Percentiles rank a stretch among this genome's conserved stretches.
These are phyloP conservation scores for Trypanosoma lewisi DNA, from an alignment of 208 protist species.

Conservation along the genomic window DNA sequence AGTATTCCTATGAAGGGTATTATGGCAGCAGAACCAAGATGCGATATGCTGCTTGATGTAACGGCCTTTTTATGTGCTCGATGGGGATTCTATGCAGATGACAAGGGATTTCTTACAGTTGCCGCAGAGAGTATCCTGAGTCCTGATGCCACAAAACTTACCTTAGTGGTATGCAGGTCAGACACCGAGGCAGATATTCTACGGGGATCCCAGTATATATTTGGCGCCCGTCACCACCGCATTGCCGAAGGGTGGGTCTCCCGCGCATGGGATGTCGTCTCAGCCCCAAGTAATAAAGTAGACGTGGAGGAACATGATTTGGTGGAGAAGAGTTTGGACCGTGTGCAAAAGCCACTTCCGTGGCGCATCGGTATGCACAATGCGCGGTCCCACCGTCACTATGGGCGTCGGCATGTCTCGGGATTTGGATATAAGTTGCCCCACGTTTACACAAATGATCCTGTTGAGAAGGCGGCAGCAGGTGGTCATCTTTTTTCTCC, in stretches of 20 bases:
- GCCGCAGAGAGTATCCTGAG: slow-evolving; percentile 66
- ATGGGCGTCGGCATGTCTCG: slow-evolving; percentile 68
- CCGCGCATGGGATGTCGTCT: slow-evolving; percentile 78
- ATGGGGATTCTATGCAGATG: slow-evolving; percentile 89
- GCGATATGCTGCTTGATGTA: slow-evolving; percentile 73
- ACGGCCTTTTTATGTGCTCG: slow-evolving; percentile 79
- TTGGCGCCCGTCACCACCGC: slow-evolving; percentile 82
- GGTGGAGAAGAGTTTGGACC: slow-evolving; percentile 51
- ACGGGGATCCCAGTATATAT: slow-evolving; percentile 63
- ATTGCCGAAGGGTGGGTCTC: slow-evolving; percentile 64
- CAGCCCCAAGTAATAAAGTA: slow-evolving; percentile 28
- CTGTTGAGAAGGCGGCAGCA: slow-evolving; percentile 50
- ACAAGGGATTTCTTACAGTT: slow-evolving; percentile 74
- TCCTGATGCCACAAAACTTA: slow-evolving; percentile 48
- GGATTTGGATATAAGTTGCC: slow-evolving; percentile 80
- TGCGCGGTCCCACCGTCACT: slow-evolving; percentile 71
- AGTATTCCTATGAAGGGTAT: slow-evolving; percentile 90
- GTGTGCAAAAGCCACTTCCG: slow-evolving; percentile 70
- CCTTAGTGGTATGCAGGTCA: slow-evolving; percentile 50
- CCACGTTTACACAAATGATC: slow-evolving; percentile 72
- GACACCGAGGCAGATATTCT: slow-evolving; percentile 57
- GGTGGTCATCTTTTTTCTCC: slow-evolving; percentile 75
- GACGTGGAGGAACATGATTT: slow-evolving; percentile 38
- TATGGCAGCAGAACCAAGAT: slow-evolving; percentile 75
- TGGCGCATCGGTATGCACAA: slow-evolving; percentile 62